Evolutionary conservation across 805 yeast species (phyloP), one percentile per base, ranked within the genome.

Genomic region (Kluyveromyces aestuarii): DNA sequence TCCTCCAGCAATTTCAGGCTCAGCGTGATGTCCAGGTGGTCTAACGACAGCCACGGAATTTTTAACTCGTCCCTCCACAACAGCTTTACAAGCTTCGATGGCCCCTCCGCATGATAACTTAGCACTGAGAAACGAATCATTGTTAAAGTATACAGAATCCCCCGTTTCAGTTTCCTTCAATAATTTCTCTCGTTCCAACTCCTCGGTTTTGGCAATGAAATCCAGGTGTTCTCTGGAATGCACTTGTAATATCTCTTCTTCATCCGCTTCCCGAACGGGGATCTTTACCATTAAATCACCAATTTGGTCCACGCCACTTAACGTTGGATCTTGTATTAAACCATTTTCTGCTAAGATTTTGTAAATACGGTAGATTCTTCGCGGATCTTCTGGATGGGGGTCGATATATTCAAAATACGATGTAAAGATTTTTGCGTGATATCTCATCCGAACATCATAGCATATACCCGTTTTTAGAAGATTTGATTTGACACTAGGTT

Each of bases 21-120:
- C 99, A 1, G 99, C 98, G 63, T 93, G 99, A 70, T 93, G 99
- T 7, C 99, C 99, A 0, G 99, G 99, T 1, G 99, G 99, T 55
- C 99, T 79, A 14, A 93, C 96, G 8, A 93, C 87, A 0, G 99
- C 99, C 45, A 93, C 62, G 0, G 97, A 82, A 63, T 93, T 93
- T 61, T 88, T 88, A 30, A 91, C 98, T 48, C 76, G 72, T 2
- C 96, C 95, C 63, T 90, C 97, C 9, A 93, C 85, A 18, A 93
- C 98, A 0, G 98, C 96, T 55, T 81, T 80, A 65, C 98, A 90
- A 1, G 96, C 96, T 66, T 93, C 98, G 45, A 93, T 93, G 30
- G 96, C 84, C 37, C 99, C 98, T 48, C 99, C 99, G 63, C 97
- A 91, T 38, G 96, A 83, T 39, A 95, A 73, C 63, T 84, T 85